A percentile compares a stretch with the other conserved stretches of the same genome.
phyloP scores from a whole-genome alignment of 306 rosid genomes.

The Prunus padus region DNA sequence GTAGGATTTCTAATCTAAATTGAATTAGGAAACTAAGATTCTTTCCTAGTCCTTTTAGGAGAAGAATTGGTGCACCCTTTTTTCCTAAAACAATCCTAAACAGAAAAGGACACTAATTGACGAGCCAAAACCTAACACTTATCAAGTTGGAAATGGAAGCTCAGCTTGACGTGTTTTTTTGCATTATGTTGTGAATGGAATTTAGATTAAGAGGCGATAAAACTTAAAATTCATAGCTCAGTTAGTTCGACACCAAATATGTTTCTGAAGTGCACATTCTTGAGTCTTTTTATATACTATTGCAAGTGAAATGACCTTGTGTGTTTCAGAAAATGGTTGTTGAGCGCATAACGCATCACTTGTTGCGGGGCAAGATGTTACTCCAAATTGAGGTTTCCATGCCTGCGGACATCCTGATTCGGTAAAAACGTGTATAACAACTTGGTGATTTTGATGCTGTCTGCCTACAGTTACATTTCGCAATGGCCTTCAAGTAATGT shows the following conservation, averaged over 20 bases:
- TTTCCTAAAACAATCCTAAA: no score
- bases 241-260: background rate
- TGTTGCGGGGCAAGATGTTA: constrained; percentile 62
- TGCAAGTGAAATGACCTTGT: background rate
- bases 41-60: no score
- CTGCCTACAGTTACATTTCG: no score
- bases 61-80: no score
- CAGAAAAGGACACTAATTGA: no score
- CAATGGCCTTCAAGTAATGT: background rate
- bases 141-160: background rate
- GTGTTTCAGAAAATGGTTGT: constrained; percentile 64
- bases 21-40: no score
- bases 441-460: background rate
- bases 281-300: background rate
- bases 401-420: constrained; percentile 55
- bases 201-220: no score
- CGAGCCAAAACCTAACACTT: no score
- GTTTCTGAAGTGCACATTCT: no score
- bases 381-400: constrained; percentile 89
- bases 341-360: constrained; percentile 65
- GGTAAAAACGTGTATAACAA: constrained; percentile 36
- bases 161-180: background rate
- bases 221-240: no score
- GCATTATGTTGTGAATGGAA: background rate
- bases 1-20: no score